Evolutionary conservation across 352 stramenopile genomes (phyloP), one percentile per base, ranked within the genome.

Genomic region (Phytopythium sindhum): DNA sequence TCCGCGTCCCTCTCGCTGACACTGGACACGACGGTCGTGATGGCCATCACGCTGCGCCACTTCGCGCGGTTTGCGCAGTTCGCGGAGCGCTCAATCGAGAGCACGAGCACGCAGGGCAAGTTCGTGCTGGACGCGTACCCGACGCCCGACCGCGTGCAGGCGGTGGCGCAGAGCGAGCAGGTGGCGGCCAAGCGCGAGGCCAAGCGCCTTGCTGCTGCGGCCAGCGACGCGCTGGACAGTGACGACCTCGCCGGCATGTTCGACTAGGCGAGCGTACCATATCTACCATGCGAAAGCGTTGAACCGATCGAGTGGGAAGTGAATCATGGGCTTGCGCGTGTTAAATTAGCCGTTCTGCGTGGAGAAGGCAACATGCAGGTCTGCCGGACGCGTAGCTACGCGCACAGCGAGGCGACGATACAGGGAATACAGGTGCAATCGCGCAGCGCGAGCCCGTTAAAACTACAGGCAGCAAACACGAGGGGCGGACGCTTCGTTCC

Each of bases 111-210:
- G 17, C 81, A 90, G 60, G 84, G 84, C 62, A 93, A 93, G 69
- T 93, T 93, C 24, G 70, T 88, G 21, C 74, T 93, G 33, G 84
- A 90, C 64, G 72, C 72, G 42, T 84, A 82, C 64, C 82, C 80
- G 61, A 80, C 71, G 31, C 81, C 74, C 45, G 68, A 84, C 29
- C 35, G 55, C 55, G 39, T 41, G 55, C 67, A 64, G 31, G 54
- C 61, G 26, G 37, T 67, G 45, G 64, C 69, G 51, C 35, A 81
- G 57, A 67, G 75, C 33, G 55, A 66, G 39, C 64, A 79, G 37
- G 83, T 83, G 45, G 68, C 80, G 0, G 77, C 74, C 2, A 71
- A 76, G 58, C 81, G 84, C 4, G 72, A 86, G 63, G 69, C 67
- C 47, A 81, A 86, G 66, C 78, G 78, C 28, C 65, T 65, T 15